Conservation (phyloP, 208 protist genomes). For the Endotrypanum monterogeii region DNA sequence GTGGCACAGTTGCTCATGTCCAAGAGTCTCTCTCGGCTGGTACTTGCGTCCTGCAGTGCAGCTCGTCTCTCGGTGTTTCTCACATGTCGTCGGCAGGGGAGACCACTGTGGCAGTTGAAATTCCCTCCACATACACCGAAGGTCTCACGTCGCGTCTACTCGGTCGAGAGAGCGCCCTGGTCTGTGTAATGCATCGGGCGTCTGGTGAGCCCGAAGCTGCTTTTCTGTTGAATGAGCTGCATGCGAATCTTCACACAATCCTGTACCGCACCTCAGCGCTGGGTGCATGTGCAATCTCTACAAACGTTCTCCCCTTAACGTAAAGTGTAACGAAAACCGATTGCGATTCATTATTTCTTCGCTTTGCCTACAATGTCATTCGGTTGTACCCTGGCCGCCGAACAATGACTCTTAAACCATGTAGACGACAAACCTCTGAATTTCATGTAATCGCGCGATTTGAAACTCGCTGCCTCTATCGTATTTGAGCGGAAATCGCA, state of each 20-base stretch:
- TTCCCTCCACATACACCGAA: neutral
- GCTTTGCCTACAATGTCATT: neutral
- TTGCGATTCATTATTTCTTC: no score
- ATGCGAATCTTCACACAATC: neutral
- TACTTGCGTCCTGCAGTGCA: neutral
- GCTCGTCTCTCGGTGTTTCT: neutral
- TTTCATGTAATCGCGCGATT: no score
- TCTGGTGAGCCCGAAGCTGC: neutral
- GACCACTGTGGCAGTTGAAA: neutral
- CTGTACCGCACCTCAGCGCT: neutral
- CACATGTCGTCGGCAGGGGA: neutral
- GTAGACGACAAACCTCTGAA: neutral
- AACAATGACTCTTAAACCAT: no score
- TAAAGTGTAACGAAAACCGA: neutral
- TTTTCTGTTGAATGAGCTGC: constrained; percentile 8
- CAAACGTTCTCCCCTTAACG: neutral
- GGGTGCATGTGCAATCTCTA: neutral
- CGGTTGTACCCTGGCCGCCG: neutral
- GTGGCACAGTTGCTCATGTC: constrained; percentile 2
- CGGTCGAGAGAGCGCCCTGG: neutral
- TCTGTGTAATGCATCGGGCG: constrained; percentile 2
- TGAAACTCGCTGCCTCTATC: neutral
- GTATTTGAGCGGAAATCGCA: neutral
- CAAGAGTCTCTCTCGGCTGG: neutral
- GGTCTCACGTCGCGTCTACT: neutral